Evolutionary conservation across 129 eudicot genomes (phyloP), one percentile per base, ranked within the genome.

Genomic region (Flaveria sonorensis): DNA sequence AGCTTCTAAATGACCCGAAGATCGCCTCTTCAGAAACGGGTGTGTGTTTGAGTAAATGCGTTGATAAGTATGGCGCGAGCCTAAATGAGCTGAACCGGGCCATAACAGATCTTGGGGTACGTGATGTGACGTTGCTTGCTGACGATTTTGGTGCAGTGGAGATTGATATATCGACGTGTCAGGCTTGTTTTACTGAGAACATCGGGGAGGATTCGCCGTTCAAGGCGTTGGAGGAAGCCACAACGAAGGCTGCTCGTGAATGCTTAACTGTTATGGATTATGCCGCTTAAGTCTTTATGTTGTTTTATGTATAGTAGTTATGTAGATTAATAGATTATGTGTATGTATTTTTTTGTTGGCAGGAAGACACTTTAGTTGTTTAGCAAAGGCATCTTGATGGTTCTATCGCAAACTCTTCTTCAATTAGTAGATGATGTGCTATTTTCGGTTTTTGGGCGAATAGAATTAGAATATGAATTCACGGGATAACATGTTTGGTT

Each of bases 191-290:
- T 28, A 21, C 67, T 2, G 83, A 79, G 59, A 79, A 72, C 30
- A 72, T 72, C 10, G 83, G 83, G 56, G 83, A 79, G 67, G 83
- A 79, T 79, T 79, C 83, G 0, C 79, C 83, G 24, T 63, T 79
- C 36, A 79, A 79, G 68, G 68, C 69, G n/a, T 79, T 79, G 32
- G 83, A 79, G 67, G 83, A 79, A 64, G 83, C 83, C 28, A 79
- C 83, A 1, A 42, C 74, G 3, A 79, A 79, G 64, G 83, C 83
- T 16, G 83, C 78, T 0, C 83, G 83, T 12, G 83, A 79, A 64
- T 79, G 83, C 68, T 52, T 79, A 79, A 79, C 68, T 23, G 83
- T 79, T 63, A 72, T 79, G 83, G 83, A 79, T 72, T 79, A 79
- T 72, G 83, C 83, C 9, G 71, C 78, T 12, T 79, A 62, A 71